Evolutionary conservation across 1,139 yeast species (phyloP), one percentile per base, ranked within the genome.

Genomic region (Suhomyces bolitotheri): DNA sequence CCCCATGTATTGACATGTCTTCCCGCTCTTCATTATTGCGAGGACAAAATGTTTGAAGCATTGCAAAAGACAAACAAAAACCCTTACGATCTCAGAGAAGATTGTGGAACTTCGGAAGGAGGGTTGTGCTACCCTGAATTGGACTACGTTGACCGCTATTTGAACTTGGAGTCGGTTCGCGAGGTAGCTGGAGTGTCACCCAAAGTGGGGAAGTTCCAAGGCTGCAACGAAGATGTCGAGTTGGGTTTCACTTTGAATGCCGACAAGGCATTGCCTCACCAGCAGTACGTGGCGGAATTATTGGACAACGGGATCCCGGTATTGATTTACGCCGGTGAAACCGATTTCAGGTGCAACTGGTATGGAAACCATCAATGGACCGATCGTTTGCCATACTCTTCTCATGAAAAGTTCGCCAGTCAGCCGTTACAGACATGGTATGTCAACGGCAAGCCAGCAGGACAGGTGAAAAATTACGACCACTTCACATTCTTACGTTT

Each of bases 401-500:
- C 47, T n/a, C 58, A 56, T 37, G 52, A 50, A n/a, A 36, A 40
- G 16, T 62, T 54, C 34, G 36, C 43, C 10, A 36, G 40, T 28
- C 23, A 55, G 44, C 52, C 54, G 2, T 53, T 72, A 38, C 47
- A 50, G 41, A 66, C 71, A 6, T 73, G 78, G 78, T 44, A 41
- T 38, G 57, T 59, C 12, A 57, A 58, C 32, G 73, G 73, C 16
- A 65, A 71, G 53, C 56, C 60, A 38, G 79, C 78, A 2, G 87
- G 86, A 41, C 68, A 72, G 40, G 76, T 74, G 19, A 77, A 78
- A 54, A 67, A 71, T 45, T 64, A 58, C 45, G 71, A 71, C 14
- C 63, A 68, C 30, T 70, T 80, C 43, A 76, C 84, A 4, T 80
- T 74, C 58, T 61, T 79, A 47, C 68, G 84, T 53, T 67, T 80